Evolutionary conservation across 2,329 filamentous ascomycete species (phyloP), one percentile per base, ranked within the genome.

Genomic region (Ophiostoma sp.): DNA sequence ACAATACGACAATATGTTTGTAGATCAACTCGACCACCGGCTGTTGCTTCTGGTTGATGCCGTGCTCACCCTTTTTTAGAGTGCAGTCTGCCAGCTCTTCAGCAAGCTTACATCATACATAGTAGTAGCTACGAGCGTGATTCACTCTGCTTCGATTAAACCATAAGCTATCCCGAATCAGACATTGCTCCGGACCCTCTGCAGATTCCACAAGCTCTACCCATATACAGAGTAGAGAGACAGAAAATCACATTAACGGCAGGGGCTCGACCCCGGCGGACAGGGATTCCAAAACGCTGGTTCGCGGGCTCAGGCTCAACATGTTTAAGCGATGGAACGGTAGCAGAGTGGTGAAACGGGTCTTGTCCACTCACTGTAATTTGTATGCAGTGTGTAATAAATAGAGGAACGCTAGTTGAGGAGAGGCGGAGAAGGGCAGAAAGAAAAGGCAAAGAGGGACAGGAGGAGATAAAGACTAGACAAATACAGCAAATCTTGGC

Each of bases 321-420:
- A 62, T 13, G 57, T 62, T 62, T 62, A 62, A 62, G 57, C 57
- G 57, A 62, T 62, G 57, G 27, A 62, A 62, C 57, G 27, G 57
- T 62, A 33, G 57, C 15, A 62, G 57, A 31, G 57, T 31, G 3
- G 57, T 33, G 57, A 62, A 62, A 62, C 27, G 27, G 57, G 41
- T 39, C 36, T 39, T 39, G 10, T 3, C 10, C 36, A 3, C 10
- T 39, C 6, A 39, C 27, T 31, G 27, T 31, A 31, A 31, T 31
- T 31, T 31, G 27, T 31, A 31, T 31, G 27, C 5, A 36, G 36
- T 1, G 4, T 8, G 36, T 39, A 39, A 11, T 8, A 39, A 20
- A 20, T 48, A 48, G 36, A 39, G 8, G 10, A 39, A 39, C 36
- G 10, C 36, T 10, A 31, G 27, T 3, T 31, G 27, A 3, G 39